A percentile compares a stretch with the other conserved stretches of the same genome.
Evolutionary conservation across 1,284 basidiomycete species (phyloP).

Genomic region (Salmacisia buchloeana): DNA sequence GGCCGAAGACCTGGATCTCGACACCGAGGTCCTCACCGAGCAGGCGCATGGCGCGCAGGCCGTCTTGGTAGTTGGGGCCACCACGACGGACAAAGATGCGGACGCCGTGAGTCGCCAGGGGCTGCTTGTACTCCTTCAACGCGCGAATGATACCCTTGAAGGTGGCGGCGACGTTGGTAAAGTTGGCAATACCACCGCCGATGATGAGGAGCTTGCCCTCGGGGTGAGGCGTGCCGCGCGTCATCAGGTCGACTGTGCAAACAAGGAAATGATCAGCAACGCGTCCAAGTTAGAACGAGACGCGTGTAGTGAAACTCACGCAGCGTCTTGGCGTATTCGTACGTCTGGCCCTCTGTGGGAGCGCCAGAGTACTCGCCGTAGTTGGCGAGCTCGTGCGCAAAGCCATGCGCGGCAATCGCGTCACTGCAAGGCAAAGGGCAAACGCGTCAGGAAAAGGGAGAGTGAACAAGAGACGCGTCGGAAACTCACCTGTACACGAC

Average conservation of each 20-base stretch:
- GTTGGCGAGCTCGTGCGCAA: constrained; percentile 95
- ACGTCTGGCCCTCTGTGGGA: constrained; percentile 95
- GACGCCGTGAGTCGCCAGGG: constrained; percentile 42
- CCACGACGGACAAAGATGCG: constrained; percentile 82
- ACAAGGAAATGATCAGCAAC: not conserved
- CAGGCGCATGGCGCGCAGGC: constrained; percentile 95
- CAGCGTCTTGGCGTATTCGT: constrained; percentile 99
- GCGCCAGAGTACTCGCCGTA: constrained; percentile 99
- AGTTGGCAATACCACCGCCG: constrained; percentile 99
- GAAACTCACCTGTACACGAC: constrained; percentile 64
- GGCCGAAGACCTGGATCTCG: constrained; percentile 89
- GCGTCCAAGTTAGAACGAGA: constrained; percentile 3
- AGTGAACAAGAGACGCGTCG: not conserved
- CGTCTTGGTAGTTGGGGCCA: constrained; percentile 99
- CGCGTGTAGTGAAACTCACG: constrained; percentile 55
- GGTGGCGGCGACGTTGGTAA: constrained; percentile 97
- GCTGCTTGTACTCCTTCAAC: constrained; percentile 78
- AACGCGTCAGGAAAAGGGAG: constrained; percentile 51
- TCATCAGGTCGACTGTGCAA: constrained; percentile 73
- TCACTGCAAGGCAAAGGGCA: constrained; percentile 55
- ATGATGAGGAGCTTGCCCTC: constrained; percentile 96
- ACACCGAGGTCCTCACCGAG: constrained; percentile 96
- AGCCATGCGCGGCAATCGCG: constrained; percentile 93
- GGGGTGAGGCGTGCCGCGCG: constrained; percentile 57
- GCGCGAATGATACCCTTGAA: constrained; percentile 99